These are phyloP conservation scores for Austroboletus eburneus DNA, from an alignment of 768 basidiomycete species.

Conservation along the genomic window DNA sequence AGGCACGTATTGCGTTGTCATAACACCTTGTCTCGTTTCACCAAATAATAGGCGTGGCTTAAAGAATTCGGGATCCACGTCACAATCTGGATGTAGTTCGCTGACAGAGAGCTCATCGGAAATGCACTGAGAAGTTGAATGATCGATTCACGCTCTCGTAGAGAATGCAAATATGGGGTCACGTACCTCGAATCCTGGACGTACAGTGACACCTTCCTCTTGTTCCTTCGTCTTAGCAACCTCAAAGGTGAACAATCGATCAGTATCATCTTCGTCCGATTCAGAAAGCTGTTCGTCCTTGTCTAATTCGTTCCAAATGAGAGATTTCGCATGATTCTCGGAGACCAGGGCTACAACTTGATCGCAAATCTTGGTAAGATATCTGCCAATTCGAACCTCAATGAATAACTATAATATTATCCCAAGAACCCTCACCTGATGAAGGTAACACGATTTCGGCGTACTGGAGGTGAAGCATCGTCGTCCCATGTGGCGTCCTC, in stretches of 20 bases:
- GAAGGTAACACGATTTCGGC: slow-evolving; percentile 53
- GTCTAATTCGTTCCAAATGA: slow-evolving; percentile 41
- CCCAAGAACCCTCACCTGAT: slow-evolving; percentile 41
- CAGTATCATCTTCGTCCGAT: slow-evolving; percentile 38
- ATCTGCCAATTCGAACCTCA: slow-evolving; percentile 32
- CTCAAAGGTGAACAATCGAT: slow-evolving; percentile 53
- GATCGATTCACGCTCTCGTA: not conserved
- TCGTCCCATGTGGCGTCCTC: slow-evolving; percentile 58
- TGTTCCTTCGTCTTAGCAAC: slow-evolving; percentile 56
- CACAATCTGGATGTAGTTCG: slow-evolving; percentile 19
- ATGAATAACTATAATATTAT: not conserved
- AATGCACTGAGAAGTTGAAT: slow-evolving; percentile 4
- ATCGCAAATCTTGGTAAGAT: slow-evolving; percentile 55
- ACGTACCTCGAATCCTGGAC: slow-evolving; percentile 45
- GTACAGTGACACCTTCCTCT: slow-evolving; percentile 44
- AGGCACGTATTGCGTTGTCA: slow-evolving; percentile 30
- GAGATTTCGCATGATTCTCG: slow-evolving; percentile 38
- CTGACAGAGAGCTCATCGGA: slow-evolving; percentile 17
- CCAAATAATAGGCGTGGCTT: slow-evolving; percentile 35
- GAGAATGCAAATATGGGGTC: not conserved
- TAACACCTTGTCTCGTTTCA: slow-evolving; percentile 41
- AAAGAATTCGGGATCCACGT: slow-evolving; percentile 19
- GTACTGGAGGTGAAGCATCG: slow-evolving; percentile 41
- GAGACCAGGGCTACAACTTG: slow-evolving; percentile 50
- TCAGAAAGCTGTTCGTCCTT: slow-evolving; percentile 22